A percentile compares a stretch with the other conserved stretches of the same genome.
phyloP scores from a whole-genome alignment of 495 filamentous ascomycete species.

The Penicillium psychrofluorescens region DNA sequence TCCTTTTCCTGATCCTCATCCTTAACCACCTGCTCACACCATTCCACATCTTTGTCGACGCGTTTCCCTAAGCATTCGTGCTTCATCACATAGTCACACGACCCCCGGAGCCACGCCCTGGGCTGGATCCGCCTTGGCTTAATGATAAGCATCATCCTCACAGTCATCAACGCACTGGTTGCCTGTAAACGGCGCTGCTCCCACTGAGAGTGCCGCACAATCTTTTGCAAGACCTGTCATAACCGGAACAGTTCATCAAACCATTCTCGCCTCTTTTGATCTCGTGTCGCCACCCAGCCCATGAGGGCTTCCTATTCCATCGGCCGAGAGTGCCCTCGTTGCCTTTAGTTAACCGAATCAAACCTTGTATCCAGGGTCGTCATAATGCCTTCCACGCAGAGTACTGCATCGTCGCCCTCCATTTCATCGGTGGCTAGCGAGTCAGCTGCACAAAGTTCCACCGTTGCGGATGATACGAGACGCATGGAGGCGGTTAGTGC shows the following conservation, averaged over 20 bases:
- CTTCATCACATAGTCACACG: conserved; percentile 1
- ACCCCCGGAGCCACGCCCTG: conserved; percentile 1
- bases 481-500: background rate
- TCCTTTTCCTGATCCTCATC: no score
- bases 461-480: background rate
- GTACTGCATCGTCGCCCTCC: background rate
- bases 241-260: no score
- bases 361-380: background rate
- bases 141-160: conserved; percentile 9
- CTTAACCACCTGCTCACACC: no score
- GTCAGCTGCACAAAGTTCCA: conserved; percentile 3
- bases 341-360: background rate
- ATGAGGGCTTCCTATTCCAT: conserved; percentile 21
- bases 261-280: conserved; percentile 6
- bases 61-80: background rate
- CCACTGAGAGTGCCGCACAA: background rate
- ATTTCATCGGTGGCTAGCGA: background rate
- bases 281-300: conserved; percentile 19
- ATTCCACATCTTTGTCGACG: no score
- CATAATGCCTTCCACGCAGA: no score
- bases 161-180: conserved; percentile 4
- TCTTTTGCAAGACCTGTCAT: no score
- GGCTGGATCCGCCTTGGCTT: conserved; percentile 3
- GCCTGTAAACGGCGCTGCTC: conserved; percentile 5
- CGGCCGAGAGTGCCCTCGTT: conserved; percentile 43